Percentiles rank a stretch among this genome's conserved stretches.
Evolutionary conservation across 2,329 filamentous ascomycete species (phyloP).

Genomic region (Claviceps sp.): DNA sequence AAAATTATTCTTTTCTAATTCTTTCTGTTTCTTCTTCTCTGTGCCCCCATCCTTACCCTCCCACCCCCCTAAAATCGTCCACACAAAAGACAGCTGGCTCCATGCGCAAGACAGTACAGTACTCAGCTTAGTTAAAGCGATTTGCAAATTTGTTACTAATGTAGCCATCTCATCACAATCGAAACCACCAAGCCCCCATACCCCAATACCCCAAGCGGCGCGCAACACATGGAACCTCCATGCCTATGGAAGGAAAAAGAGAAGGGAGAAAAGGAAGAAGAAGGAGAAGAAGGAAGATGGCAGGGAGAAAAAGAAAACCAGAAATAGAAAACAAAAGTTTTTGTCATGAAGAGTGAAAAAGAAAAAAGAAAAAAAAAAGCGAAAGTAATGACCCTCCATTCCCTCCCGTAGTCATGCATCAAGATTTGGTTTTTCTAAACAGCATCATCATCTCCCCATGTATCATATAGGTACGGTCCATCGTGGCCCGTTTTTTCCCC

Average conservation of each 20-base stretch:
- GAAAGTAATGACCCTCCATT: slow-evolving; percentile 30
- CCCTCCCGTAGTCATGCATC: slow-evolving; percentile 36
- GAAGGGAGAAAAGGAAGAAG: slow-evolving; percentile 14
- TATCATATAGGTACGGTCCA: slow-evolving; percentile 21
- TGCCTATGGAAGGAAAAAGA: not conserved
- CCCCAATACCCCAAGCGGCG: slow-evolving; percentile 6
- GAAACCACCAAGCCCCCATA: not conserved
- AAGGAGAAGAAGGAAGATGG: not conserved
- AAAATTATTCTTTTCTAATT: too few species aligned
- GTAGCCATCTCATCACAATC: too few species aligned
- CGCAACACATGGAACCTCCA: slow-evolving; percentile 1
- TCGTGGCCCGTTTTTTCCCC: slow-evolving; percentile 15
- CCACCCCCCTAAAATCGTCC: too few species aligned
- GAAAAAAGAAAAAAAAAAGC: slow-evolving; percentile 14
- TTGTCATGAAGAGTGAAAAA: not conserved
- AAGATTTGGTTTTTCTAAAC: slow-evolving; percentile 35
- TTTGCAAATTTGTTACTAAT: too few species aligned
- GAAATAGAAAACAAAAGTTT: slow-evolving; percentile 17
- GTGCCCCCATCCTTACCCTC: too few species aligned
- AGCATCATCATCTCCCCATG: slow-evolving; percentile 17
- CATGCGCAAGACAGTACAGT: too few species aligned
- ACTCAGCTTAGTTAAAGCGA: too few species aligned
- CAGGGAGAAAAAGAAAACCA: too few species aligned
- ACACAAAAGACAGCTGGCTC: too few species aligned
- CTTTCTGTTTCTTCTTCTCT: too few species aligned